phyloP scores from a whole-genome alignment of 768 basidiomycete genomes.

The Amanita inopinata region DNA sequence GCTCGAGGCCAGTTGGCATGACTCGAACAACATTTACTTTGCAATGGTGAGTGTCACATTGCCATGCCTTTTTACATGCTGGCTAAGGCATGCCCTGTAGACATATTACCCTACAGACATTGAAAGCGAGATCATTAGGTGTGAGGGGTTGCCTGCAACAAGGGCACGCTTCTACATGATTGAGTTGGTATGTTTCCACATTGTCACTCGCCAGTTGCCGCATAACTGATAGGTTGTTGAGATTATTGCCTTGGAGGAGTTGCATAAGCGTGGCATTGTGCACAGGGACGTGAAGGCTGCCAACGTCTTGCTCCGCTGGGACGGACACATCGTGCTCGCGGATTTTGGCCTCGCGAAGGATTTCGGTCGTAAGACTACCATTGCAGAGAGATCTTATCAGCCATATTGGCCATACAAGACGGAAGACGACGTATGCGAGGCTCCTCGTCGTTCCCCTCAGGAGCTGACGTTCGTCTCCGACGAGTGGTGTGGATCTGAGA shows the following conservation, averaged over 20 bases:
- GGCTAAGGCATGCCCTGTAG: conserved; percentile 10
- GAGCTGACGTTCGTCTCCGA: conserved; percentile 19
- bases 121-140: conserved; percentile 21
- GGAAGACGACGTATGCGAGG: conserved; percentile 15
- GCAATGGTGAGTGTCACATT: conserved; percentile 10
- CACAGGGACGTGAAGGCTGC: conserved; percentile 26
- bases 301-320: conserved; percentile 21
- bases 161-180: conserved; percentile 24
- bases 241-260: conserved; percentile 22
- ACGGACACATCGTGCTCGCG: conserved; percentile 23
- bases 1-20: conserved; percentile 13
- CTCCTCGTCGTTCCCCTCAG: conserved; percentile 14
- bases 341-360: conserved; percentile 25
- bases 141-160: conserved; percentile 15
- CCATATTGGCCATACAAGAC: conserved; percentile 23
- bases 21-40: conserved; percentile 11
- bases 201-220: neutral
- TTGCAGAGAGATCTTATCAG: conserved; percentile 21
- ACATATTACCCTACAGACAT: conserved; percentile 21
- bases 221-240: conserved; percentile 7
- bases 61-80: neutral
- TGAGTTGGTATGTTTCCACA: conserved; percentile 20
- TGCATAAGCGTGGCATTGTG: conserved; percentile 23
- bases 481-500: conserved; percentile 20
- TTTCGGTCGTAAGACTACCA: conserved; percentile 16